Base-by-base conservation (phyloP, 345 rosid species). In the Erucastrum elatum region DNA sequence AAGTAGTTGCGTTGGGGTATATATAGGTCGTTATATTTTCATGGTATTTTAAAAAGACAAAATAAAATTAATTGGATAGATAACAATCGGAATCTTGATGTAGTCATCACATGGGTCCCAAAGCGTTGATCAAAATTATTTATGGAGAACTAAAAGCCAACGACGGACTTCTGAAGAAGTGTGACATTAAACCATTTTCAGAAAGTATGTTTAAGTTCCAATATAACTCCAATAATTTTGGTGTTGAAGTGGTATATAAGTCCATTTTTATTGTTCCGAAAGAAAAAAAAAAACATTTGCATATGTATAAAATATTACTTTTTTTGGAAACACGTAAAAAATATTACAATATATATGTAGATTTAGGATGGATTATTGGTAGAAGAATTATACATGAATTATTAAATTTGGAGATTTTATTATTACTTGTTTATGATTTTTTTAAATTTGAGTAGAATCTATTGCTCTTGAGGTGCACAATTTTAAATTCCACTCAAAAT, bases 41-140 rank as follows among this genome's bases (percentile, higher is more conserved):
- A 75, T 31, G 72, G 63, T 41, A 39, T 68, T 33, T 46, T 1
- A 63, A 46, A 49, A 49, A 53, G 4, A 7, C 37, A 3, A 51
- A 62, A 53, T 53, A 30, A 64, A 61, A 80, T 7, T 75, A 70
- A 64, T 75, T 56, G 76, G 63, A 53, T 37, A 35, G 49, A 68
- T 73, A 49, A 79, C 15, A 62, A 62, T 74, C 60, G 77, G 83
- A 80, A 80, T 80, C 73, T 80, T 80, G 83, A 75, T 80, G 58
- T 64, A 55, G 80, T 75, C 80, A 75, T 65, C 77, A 70, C 35
- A 65, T 80, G 80, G 76, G 80, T 46, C 83, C 83, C 76, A 58
- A 25, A 44, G 68, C 72, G 83, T 80, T 80, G 72, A 75, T 75
- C 44, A 41, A 69, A 56, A 49, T 62, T 60, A 25, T 21, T 21